Conservation (phyloP, 202 grass and related monocot genomes). For the Saccharum hybrid region DNA sequence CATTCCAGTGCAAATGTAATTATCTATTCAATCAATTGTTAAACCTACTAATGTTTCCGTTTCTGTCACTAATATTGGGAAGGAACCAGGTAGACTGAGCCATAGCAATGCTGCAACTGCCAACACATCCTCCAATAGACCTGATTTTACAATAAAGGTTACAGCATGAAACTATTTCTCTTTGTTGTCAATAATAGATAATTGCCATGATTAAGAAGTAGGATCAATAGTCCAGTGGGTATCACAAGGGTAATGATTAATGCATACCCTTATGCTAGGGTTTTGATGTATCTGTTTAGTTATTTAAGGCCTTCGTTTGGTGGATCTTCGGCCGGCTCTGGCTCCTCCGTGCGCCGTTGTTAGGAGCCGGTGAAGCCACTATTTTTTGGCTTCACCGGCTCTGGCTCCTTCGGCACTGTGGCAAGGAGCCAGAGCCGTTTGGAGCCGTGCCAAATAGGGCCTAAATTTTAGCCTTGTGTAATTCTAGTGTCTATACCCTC, state of each 20-base stretch:
- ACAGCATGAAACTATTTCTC: conserved; percentile 22
- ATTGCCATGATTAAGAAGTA: conserved; percentile 1
- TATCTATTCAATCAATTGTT: conserved; percentile 42
- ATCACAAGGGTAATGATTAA: conserved; percentile 7
- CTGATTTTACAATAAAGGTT: conserved; percentile 77
- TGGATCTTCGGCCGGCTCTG: neutral
- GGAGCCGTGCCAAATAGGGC: neutral
- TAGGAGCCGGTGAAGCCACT: neutral
- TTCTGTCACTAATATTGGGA: conserved; percentile 60
- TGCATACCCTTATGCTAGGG: neutral
- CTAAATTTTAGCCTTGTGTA: conserved; percentile 7
- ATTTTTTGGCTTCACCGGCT: neutral
- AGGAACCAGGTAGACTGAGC: conserved; percentile 67
- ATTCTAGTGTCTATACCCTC: conserved; percentile 3
- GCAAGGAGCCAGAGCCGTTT: neutral
- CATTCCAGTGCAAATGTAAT: conserved; percentile 44
- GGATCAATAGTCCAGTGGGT: conserved; percentile 5
- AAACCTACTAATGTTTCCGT: conserved; percentile 58
- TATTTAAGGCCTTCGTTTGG: conserved; percentile 6
- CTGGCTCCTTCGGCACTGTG: neutral
- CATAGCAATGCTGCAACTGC: conserved; percentile 51
- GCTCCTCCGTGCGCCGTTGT: neutral
- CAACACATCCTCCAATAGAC: conserved; percentile 45
- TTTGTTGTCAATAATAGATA: conserved; percentile 6
- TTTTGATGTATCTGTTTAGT: conserved; percentile 24